phyloP scores from a whole-genome alignment of 1,284 basidiomycete species.

The Ganoderma meredithae region DNA sequence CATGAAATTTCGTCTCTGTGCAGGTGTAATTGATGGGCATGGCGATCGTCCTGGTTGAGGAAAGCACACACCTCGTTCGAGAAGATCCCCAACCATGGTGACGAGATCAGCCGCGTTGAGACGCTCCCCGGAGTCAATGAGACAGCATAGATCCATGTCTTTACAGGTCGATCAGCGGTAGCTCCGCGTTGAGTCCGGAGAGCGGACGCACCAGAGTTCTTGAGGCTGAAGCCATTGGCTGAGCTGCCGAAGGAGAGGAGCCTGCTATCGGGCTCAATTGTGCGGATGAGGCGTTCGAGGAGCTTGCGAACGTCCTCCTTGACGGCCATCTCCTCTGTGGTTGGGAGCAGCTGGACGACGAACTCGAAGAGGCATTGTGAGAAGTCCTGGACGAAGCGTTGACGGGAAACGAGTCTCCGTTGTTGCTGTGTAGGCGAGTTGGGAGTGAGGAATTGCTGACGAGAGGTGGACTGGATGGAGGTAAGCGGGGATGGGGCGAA shows the following conservation, averaged over 20 bases:
- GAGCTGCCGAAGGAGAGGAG: slow-evolving; percentile 95
- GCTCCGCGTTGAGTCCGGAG: slow-evolving; percentile 11
- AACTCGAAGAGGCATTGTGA: slow-evolving; percentile 81
- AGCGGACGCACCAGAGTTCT: slow-evolving; percentile 83
- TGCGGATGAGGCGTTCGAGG: slow-evolving; percentile 93
- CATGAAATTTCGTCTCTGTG: slow-evolving; percentile 94
- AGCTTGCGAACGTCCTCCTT: slow-evolving; percentile 97
- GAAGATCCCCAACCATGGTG: slow-evolving; percentile 91
- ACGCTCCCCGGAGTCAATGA: slow-evolving; percentile 86
- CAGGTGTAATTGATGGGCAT: slow-evolving; percentile 18
- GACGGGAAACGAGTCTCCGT: slow-evolving; percentile 52
- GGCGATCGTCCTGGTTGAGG: slow-evolving; percentile 15
- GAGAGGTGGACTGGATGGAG: slow-evolving; percentile 30
- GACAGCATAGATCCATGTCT: slow-evolving; percentile 99
- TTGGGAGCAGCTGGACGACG: slow-evolving; percentile 89
- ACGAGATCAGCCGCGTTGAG: slow-evolving; percentile 89
- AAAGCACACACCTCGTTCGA: slow-evolving; percentile 81
- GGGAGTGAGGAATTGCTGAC: slow-evolving; percentile 37
- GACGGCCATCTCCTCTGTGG: slow-evolving; percentile 87
- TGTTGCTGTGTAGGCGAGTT: slow-evolving; percentile 39
- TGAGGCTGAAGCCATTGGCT: slow-evolving; percentile 92
- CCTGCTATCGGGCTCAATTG: slow-evolving; percentile 91
- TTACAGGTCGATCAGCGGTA: slow-evolving; percentile 25
- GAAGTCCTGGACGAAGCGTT: slow-evolving; percentile 72
- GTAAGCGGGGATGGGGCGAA: slow-evolving; percentile 32